phyloP scores from a whole-genome alignment of 306 rosid species.

The Rosa persica region DNA sequence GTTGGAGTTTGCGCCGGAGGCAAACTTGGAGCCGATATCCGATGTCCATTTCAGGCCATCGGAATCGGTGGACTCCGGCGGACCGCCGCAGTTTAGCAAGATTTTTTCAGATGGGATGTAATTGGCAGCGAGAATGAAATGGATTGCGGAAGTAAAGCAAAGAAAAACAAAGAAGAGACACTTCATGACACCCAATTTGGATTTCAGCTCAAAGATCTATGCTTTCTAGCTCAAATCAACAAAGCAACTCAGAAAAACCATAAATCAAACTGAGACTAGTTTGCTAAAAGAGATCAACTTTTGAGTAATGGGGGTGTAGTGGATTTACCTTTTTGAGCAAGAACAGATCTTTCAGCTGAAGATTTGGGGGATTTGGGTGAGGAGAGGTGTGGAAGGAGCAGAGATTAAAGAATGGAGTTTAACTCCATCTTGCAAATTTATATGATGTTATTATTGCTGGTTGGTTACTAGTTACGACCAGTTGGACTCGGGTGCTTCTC shows the following conservation, averaged over 20 bases:
- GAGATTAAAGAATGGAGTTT: neutral
- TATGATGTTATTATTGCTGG: neutral
- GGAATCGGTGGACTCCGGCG: constrained; percentile 41
- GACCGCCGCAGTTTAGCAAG: constrained; percentile 78
- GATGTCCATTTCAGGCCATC: constrained; percentile 66
- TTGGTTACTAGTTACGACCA: neutral
- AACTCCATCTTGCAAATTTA: neutral
- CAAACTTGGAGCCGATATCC: constrained; percentile 62
- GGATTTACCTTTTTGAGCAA: neutral
- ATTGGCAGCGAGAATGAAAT: constrained; percentile 40
- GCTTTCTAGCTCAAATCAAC: neutral
- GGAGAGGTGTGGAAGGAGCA: neutral
- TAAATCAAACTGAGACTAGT: neutral
- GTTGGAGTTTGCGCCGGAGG: constrained; percentile 33
- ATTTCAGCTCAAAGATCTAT: neutral
- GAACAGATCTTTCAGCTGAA: neutral
- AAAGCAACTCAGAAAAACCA: neutral
- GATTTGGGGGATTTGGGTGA: neutral
- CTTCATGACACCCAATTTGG: constrained; percentile 14
- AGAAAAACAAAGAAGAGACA: constrained; percentile 24
- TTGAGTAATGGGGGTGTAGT: neutral
- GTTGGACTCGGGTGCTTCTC: neutral
- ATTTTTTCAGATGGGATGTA: constrained; percentile 64
- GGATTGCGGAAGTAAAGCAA: constrained; percentile 35
- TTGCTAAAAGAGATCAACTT: neutral